Base-by-base conservation (phyloP, 805 yeast genomes). In the Cyberlindnera saturnus region DNA sequence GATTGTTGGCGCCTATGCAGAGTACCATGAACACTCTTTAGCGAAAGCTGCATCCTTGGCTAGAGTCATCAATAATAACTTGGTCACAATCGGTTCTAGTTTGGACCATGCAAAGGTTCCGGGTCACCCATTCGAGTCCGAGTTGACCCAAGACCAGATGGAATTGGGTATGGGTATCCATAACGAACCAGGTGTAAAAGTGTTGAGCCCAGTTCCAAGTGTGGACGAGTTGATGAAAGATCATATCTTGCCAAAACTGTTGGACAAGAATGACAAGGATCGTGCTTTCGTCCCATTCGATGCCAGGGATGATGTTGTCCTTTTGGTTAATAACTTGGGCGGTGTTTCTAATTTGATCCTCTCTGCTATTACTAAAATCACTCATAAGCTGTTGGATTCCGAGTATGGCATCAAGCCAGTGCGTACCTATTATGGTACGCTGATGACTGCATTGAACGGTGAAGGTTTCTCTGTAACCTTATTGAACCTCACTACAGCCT, bases 121-220 rank as follows among this genome's bases (percentile, higher is more conserved):
- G 5, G 95, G 95, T 5, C 77, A 86, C 54, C 75, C 72, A 43
- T 73, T 71, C 42, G 82, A 75, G 55, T 67, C 71, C 29, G 61
- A 65, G 43, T 73, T 87, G 48, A 73, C 65, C 23, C 72, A 63
- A 4, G 69, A 79, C 45, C 87, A 86, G 62, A 82, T 85, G 59
- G 98, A 90, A 62, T 73, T 90, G 45, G 98, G 98, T 23, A 82
- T 90, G 81, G 98, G 98, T 36, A 90, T 90, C 47, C 98, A 90
- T 64, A 90, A 90, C 57, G 98, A 90, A 62, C 93, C 96, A 1
- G 97, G 97, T 48, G 81, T 81, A 45, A 70, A 74, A 56, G 56
- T 64, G 14, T 50, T 71, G 19, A 65, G 66, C 15, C 72, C 73
- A 41, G 77, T 90, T 52, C 96, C 97, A 20, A 60, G 77, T 0